phyloP scores from a whole-genome alignment of 805 yeast genomes.

The Lipomyces japonicus region DNA sequence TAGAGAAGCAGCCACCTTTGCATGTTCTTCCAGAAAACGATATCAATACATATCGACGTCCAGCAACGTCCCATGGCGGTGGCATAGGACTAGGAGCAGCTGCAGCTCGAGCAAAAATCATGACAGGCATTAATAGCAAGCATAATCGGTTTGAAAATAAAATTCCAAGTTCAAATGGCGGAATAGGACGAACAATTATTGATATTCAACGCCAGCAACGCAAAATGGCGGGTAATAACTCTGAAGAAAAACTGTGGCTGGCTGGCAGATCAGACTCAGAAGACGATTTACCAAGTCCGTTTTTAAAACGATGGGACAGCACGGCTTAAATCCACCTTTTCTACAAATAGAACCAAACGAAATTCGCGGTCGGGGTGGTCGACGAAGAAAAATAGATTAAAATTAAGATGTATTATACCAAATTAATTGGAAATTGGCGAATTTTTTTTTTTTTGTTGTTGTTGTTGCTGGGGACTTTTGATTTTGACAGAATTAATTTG shows the following conservation, averaged over 20 bases:
- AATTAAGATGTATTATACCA: not conserved
- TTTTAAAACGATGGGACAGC: constrained; percentile 13
- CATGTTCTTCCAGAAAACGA: constrained; percentile 19
- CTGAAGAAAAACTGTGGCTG: not conserved
- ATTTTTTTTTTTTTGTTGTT: not conserved
- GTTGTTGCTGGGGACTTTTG: no score
- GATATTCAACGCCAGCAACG: constrained; percentile 34
- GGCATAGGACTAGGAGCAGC: constrained; percentile 35
- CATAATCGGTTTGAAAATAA: not conserved
- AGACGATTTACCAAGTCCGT: constrained; percentile 17
- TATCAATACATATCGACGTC: constrained; percentile 11
- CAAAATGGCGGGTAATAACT: not conserved
- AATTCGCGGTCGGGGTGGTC: not conserved
- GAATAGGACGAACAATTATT: constrained; percentile 33
- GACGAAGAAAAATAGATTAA: not conserved
- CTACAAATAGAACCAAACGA: not conserved
- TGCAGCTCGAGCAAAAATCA: constrained; percentile 32
- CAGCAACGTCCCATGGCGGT: constrained; percentile 7
- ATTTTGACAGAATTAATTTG: no score
- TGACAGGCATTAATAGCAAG: constrained; percentile 34
- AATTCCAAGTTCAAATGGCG: constrained; percentile 17
- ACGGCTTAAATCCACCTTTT: constrained; percentile 2
- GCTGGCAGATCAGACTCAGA: constrained; percentile 5
- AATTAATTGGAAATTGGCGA: not conserved
- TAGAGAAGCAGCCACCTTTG: constrained; percentile 19